Evolutionary conservation across 148 eudicot genomes (phyloP).

Genomic region (Camellia sinensis): DNA sequence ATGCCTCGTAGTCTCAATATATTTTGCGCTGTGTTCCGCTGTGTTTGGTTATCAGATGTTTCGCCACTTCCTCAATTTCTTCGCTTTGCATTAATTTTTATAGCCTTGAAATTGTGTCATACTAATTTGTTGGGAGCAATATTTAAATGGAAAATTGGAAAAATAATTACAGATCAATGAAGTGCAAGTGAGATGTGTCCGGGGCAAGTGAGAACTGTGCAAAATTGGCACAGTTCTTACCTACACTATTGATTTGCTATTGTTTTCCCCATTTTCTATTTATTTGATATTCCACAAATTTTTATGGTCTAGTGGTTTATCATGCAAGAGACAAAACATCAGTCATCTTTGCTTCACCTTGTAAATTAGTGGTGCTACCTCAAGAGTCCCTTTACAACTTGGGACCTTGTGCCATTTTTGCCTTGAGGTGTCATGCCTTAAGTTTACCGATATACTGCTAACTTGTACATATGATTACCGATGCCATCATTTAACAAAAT

Average conservation of each 20-base stretch:
- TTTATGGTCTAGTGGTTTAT: not conserved
- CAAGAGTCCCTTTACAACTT: not conserved
- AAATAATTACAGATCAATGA: too few species aligned
- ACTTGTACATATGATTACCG: not conserved
- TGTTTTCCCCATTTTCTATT: too few species aligned
- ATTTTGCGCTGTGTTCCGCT: not conserved
- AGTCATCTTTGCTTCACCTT: not conserved
- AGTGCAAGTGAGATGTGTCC: too few species aligned
- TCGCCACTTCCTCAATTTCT: not conserved
- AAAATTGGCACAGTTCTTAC: too few species aligned
- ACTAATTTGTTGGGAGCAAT: not conserved
- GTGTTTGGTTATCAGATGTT: constrained; percentile 2
- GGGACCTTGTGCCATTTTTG: not conserved
- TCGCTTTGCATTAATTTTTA: not conserved
- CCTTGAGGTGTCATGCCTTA: not conserved
- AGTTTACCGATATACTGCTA: not conserved
- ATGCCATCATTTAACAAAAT: not conserved
- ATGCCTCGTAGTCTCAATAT: not conserved
- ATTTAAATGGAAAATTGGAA: too few species aligned
- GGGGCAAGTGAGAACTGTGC: too few species aligned
- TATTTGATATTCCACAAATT: too few species aligned
- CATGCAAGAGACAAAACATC: not conserved
- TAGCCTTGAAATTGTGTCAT: not conserved
- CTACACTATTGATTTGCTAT: too few species aligned
- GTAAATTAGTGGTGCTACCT: constrained; percentile 1